Base-by-base conservation (phyloP, 345 rosid species). In the Murraya paniculata region DNA sequence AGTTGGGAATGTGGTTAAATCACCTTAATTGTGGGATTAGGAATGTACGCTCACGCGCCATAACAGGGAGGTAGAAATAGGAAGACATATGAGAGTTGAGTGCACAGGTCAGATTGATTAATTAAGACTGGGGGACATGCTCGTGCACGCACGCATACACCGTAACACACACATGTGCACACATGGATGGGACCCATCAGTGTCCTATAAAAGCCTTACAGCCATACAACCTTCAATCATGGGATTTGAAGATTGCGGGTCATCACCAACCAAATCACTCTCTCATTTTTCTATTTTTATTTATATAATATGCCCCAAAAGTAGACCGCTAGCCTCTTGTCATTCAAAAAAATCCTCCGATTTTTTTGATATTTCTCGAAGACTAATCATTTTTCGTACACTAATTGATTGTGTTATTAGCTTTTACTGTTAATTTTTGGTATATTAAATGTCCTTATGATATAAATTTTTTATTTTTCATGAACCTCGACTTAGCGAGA, bases 181-280 rank as follows among this genome's bases (percentile, higher is more conserved):
- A 85, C 86, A 69, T 85, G 86, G 84, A 75, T 74, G 75, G 83
- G 81, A 8, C 80, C 85, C 77, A 55, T 2, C 0, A 0, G 0
- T 84, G 87, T 84, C 77, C 13, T 57, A 5, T 8, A 74, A 84
- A 78, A 72, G 78, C 59, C 27, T 41, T 75, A 80, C 81, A 74
- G 14, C 68, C 35, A 66, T 77, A 33, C 80, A 68, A 9, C 7
- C 69, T 77, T 81, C 77, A 76, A 76, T 75, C 66, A 45, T 74
- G 75, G 58, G 64, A 45, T 45, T 11, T 45, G 18, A 13, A 18
- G 50, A 45, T 31, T 35, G n/a, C n/a, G 2, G 21, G 21, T 45
- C 21, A 16, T n/a, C 39, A 22, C 69, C 8, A 16, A 36, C 48
- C 9, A 3, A 27, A 7, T 5, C 48, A 19, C 48, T 8, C 9